Evolutionary conservation across 2,329 filamentous ascomycete genomes (phyloP).

Genomic region (Penicillium rolfsii): DNA sequence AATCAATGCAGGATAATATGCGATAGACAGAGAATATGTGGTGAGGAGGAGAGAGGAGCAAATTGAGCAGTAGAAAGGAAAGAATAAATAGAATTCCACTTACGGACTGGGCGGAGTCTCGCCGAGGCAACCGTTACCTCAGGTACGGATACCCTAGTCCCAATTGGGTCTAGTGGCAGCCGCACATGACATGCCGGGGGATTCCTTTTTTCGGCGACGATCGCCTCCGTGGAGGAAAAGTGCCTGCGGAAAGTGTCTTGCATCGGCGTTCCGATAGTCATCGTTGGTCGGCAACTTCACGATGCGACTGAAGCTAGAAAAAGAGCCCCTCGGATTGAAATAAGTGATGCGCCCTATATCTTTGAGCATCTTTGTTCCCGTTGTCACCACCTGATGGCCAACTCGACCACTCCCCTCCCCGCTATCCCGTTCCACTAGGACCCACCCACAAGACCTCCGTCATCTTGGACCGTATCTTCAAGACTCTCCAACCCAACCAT

Average conservation of each 20-base stretch:
- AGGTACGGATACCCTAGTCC: constrained; percentile 37
- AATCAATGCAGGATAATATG: constrained; percentile 30
- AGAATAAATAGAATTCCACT: constrained; percentile 45
- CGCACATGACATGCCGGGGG: constrained; percentile 46
- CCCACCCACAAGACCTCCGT: constrained; percentile 36
- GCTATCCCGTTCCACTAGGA: constrained; percentile 37
- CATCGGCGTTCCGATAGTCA: constrained; percentile 1
- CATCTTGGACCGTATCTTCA: constrained; percentile 34
- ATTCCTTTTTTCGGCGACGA: constrained; percentile 56
- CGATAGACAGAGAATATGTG: constrained; percentile 10
- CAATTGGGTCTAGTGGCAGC: constrained; percentile 47
- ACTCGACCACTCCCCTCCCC: constrained; percentile 31
- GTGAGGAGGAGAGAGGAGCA: constrained; percentile 25
- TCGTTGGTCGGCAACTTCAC: neutral
- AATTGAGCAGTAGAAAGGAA: constrained; percentile 25
- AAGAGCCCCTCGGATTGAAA: neutral
- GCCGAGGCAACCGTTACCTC: constrained; percentile 48
- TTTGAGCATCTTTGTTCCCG: neutral
- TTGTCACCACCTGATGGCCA: constrained; percentile 35
- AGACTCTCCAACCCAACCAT: constrained; percentile 33
- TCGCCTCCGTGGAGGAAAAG: constrained; percentile 24
- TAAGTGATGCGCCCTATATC: neutral
- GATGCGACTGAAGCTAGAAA: constrained; percentile 1
- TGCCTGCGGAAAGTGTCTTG: neutral
- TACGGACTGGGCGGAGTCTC: constrained; percentile 30